Conservation (phyloP, 495 filamentous ascomycete species). For the Penicillium salamii region DNA sequence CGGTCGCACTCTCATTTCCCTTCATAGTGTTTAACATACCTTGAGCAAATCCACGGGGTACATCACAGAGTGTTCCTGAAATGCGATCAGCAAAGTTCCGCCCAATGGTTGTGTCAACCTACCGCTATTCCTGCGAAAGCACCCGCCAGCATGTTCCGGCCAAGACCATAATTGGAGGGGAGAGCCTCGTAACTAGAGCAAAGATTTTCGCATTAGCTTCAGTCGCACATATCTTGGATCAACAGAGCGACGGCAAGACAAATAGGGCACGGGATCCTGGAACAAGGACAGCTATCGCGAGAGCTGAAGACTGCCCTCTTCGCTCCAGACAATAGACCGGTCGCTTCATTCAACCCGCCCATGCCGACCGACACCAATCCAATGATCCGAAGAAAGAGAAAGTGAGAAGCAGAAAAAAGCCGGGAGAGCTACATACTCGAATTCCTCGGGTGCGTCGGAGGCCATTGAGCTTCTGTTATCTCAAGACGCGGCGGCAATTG, state of each 20-base stretch:
- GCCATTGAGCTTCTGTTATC: constrained; percentile 44
- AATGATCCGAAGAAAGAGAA: constrained; percentile 1
- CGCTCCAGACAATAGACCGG: neutral
- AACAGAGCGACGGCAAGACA: neutral
- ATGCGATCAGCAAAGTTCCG: constrained; percentile 10
- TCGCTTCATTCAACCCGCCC: neutral
- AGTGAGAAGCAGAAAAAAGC: too few species aligned
- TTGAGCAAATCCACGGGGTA: constrained; percentile 98
- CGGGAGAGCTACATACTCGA: constrained; percentile 39
- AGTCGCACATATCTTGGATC: neutral
- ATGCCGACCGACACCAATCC: neutral
- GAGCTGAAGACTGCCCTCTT: neutral
- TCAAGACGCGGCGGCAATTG: constrained; percentile 30
- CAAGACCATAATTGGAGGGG: constrained; percentile 65
- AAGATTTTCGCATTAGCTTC: constrained; percentile 19
- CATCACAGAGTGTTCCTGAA: constrained; percentile 87
- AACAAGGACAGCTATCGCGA: neutral
- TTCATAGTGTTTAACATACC: constrained; percentile 49
- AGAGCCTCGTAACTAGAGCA: constrained; percentile 64
- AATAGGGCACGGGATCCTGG: neutral
- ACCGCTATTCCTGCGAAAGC: constrained; percentile 98
- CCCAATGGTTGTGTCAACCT: constrained; percentile 22
- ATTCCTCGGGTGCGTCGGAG: constrained; percentile 43
- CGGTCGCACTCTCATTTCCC: neutral
- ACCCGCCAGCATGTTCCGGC: constrained; percentile 83